These are phyloP conservation scores for Lablab purpureus DNA, from an alignment of 306 rosid species.

Conservation along the genomic window DNA sequence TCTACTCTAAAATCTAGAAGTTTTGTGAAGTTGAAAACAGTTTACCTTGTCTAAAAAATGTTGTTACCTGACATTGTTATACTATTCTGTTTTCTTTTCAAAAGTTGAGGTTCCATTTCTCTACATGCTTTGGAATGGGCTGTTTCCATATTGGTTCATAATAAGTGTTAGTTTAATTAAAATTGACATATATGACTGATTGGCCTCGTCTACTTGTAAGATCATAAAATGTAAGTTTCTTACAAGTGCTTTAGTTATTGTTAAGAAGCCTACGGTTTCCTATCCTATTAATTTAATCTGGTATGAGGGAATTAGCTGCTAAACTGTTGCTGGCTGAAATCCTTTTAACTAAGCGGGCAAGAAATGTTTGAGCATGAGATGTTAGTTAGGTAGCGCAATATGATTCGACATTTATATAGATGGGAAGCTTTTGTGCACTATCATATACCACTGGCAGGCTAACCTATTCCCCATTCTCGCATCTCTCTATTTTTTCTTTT, in stretches of 20 bases:
- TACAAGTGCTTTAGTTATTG: neutral
- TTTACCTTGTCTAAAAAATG: neutral
- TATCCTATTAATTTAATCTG: conserved; percentile 5
- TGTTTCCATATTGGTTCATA: neutral
- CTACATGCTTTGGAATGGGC: neutral
- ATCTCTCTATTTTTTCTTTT: neutral
- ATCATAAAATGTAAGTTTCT: neutral
- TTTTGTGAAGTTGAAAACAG: neutral
- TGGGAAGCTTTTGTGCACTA: neutral
- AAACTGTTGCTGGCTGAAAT: neutral
- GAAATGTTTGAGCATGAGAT: neutral
- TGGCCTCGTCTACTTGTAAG: neutral
- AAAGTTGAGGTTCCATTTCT: neutral
- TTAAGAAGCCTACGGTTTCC: neutral
- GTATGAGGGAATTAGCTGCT: neutral
- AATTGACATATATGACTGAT: neutral
- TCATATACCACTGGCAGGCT: neutral
- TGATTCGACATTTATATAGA: neutral
- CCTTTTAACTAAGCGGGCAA: neutral
- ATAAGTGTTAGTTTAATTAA: neutral
- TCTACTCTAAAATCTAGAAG: neutral
- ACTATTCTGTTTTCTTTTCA: neutral
- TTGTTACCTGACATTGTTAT: neutral
- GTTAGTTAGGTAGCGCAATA: neutral
- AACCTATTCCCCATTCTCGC: neutral